Base-by-base conservation (phyloP, 2,329 filamentous ascomycete species). In the Aspergillus caelatus region DNA sequence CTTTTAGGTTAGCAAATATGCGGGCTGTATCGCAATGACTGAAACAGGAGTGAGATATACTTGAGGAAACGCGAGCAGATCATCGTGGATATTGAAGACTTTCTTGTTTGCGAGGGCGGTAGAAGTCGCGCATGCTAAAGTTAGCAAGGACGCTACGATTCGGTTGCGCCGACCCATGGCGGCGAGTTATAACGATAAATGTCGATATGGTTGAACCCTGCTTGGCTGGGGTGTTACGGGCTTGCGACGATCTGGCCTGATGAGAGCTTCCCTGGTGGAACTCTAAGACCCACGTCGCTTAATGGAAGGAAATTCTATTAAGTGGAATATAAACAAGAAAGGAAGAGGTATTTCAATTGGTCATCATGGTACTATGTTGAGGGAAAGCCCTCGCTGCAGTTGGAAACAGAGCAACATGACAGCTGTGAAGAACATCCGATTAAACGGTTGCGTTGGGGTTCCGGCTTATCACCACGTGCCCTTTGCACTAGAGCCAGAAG, bases 41-140 rank as follows among this genome's bases (percentile, higher is more conserved):
- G 45, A 16, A 30, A 4, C 16, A 46, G 57, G 48, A 46, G 30
- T 28, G 53, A 56, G 45, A 56, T 82, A 67, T 83, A 94, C 92
- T 85, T 95, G 92, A 12, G 94, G 94, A 78, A 91, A 93, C 21
- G 93, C 93, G 62, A 96, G 85, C 58, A 97, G 78, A 75, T 97
- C 94, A 74, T 96, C 92, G 72, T 95, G 89, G 62, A 96, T 91
- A 80, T 90, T 96, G 81, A 97, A 97, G 23, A 83, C 79, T 68
- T 84, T 84, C 71, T 85, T 84, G 70, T 78, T 85, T 54, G 84
- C 85, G 63, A 84, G 76, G 60, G 79, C 81, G 56, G 67, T 68
- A 6, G 77, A 71, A 28, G 68, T 69, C 30, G 71, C 72, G 60
- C 69, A 75, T 21, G 72, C 70, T 61, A 80, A 62, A 26, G 72